phyloP scores from a whole-genome alignment of 78 protist genomes.

The Emiliania huxleyi region DNA sequence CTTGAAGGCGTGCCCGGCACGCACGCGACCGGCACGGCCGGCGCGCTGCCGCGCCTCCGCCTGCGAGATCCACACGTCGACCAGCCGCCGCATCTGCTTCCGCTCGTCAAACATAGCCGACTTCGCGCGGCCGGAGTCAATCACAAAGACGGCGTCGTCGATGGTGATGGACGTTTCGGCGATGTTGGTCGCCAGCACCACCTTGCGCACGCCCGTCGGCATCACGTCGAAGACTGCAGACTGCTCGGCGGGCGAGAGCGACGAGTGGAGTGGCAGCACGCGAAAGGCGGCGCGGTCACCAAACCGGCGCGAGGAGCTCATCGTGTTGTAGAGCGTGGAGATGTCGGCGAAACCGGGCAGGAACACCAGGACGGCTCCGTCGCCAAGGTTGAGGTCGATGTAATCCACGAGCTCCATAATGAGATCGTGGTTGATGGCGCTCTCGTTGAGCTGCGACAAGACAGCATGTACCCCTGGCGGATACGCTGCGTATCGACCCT shows the following conservation, averaged over 20 bases:
- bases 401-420: not conserved
- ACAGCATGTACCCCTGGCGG: not conserved
- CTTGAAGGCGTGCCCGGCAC: constrained; percentile 47
- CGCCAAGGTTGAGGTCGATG: not conserved
- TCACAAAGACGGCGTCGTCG: constrained; percentile 95
- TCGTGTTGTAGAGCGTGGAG: not conserved
- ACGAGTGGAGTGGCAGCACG: constrained; percentile 85
- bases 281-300: constrained; percentile 68
- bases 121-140: constrained; percentile 91
- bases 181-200: constrained; percentile 97
- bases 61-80: constrained; percentile 37
- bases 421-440: constrained; percentile 3
- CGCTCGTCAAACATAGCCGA: constrained; percentile 67
- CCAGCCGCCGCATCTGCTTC: constrained; percentile 56
- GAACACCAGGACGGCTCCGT: constrained; percentile 28
- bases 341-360: constrained; percentile 44
- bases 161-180: constrained; percentile 98
- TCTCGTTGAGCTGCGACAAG: not conserved
- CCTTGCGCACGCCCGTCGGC: constrained; percentile 76
- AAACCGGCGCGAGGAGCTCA: not conserved
- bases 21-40: constrained; percentile 56
- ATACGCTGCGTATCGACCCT: not conserved
- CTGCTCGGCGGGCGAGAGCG: constrained; percentile 90
- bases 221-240: constrained; percentile 32
- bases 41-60: constrained; percentile 50